phyloP scores from a whole-genome alignment of 768 basidiomycete genomes.

The Trametes cingulata region DNA sequence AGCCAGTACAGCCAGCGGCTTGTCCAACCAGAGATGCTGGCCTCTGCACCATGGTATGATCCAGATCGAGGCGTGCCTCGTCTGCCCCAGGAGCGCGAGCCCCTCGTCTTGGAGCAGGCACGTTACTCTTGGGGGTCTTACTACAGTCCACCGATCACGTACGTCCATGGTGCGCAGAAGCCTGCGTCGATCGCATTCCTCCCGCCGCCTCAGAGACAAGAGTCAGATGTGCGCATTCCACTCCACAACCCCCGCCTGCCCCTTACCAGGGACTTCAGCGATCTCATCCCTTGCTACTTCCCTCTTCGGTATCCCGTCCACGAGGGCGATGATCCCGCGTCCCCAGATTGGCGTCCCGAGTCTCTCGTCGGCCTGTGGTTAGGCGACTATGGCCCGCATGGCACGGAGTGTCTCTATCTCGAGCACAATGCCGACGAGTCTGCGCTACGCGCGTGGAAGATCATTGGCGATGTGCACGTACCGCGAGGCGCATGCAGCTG shows the following conservation, averaged over 20 bases:
- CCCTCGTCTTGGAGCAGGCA: background rate
- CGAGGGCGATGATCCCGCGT: conserved; percentile 11
- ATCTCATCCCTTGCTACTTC: conserved; percentile 21
- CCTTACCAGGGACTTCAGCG: background rate
- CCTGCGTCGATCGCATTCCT: conserved; percentile 20
- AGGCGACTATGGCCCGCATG: conserved; percentile 26
- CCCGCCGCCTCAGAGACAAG: background rate
- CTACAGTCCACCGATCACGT: background rate
- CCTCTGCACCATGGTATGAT: conserved; percentile 22
- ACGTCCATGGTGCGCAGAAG: conserved; percentile 8
- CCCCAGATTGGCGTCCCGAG: conserved; percentile 16
- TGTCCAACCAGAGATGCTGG: conserved; percentile 16
- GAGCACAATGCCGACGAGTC: conserved; percentile 6
- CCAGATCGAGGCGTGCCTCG: conserved; percentile 13
- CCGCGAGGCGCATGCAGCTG: conserved; percentile 26
- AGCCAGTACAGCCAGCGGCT: background rate
- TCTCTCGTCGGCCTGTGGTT: conserved; percentile 29
- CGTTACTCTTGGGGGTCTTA: background rate
- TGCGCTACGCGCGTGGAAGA: conserved; percentile 25
- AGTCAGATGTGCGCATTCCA: conserved; percentile 4
- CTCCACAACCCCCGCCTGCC: conserved; percentile 6
- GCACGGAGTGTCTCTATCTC: conserved; percentile 27
- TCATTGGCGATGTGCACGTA: conserved; percentile 27
- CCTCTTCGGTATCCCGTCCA: conserved; percentile 10
- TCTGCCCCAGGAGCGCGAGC: conserved; percentile 6